These are phyloP conservation scores for Mortierella sp. DNA, from an alignment of 371 early-diverging fungal genomes.

Conservation along the genomic window DNA sequence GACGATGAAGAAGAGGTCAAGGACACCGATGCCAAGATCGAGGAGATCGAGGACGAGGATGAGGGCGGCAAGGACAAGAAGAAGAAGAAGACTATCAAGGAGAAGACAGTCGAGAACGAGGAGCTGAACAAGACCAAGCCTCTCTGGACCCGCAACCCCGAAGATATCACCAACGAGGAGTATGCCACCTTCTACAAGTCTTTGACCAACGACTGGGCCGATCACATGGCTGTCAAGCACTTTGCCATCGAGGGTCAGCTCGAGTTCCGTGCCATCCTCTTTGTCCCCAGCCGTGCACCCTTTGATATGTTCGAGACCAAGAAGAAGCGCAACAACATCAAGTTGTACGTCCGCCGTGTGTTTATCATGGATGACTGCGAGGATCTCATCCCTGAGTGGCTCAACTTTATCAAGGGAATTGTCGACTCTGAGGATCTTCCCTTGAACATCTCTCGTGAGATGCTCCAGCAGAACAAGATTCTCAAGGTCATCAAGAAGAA, in stretches of 20 bases:
- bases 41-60: slow-evolving; percentile 74
- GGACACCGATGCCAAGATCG: slow-evolving; percentile 68
- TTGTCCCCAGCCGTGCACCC: slow-evolving; percentile 88
- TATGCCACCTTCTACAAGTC: slow-evolving; percentile 94
- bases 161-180: slow-evolving; percentile 90
- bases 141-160: slow-evolving; percentile 94
- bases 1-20: slow-evolving; percentile 75
- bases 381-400: slow-evolving; percentile 94
- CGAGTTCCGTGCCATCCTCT: slow-evolving; percentile 92
- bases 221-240: slow-evolving; percentile 91
- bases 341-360: slow-evolving; percentile 95
- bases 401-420: slow-evolving; percentile 87
- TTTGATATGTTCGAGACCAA: slow-evolving; percentile 90
- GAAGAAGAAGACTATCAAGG: slow-evolving; percentile 83
- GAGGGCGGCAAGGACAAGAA: slow-evolving; percentile 64
- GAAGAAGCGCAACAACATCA: slow-evolving; percentile 94
- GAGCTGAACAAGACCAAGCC: slow-evolving; percentile 94
- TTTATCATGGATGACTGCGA: slow-evolving; percentile 97
- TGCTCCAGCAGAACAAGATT: slow-evolving; percentile 94
- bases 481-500: slow-evolving; percentile 95
- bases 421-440: slow-evolving; percentile 97
- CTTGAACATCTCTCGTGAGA: slow-evolving; percentile 96
- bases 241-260: slow-evolving; percentile 94
- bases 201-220: slow-evolving; percentile 95
- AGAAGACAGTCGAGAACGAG: slow-evolving; percentile 79